These are phyloP conservation scores for Bacidia rubella DNA, from an alignment of 495 filamentous ascomycete species.

Conservation along the genomic window DNA sequence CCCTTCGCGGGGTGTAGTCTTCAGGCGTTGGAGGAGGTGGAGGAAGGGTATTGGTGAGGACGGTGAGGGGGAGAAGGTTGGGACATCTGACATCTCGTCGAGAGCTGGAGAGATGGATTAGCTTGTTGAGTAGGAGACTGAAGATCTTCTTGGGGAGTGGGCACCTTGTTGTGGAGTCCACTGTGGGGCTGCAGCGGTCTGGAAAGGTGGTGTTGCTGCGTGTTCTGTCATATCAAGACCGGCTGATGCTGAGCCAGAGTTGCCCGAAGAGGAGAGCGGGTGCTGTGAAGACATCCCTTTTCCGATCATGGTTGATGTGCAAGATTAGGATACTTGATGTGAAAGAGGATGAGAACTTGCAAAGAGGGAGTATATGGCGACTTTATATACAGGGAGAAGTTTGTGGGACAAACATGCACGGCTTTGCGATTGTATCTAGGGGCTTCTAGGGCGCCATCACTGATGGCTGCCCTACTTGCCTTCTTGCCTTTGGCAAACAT, in stretches of 20 bases:
- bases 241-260: background rate
- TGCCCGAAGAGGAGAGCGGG: background rate
- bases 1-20: conserved; percentile 90
- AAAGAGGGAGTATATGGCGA: background rate
- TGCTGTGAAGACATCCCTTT: background rate
- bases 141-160: too few species aligned
- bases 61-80: conserved; percentile 33
- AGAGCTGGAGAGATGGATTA: conserved; percentile 12
- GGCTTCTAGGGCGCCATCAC: background rate
- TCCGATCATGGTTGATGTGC: background rate
- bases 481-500: background rate
- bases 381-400: background rate
- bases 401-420: background rate
- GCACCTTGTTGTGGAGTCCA: background rate
- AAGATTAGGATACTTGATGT: background rate
- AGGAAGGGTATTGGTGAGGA: conserved; percentile 78
- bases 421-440: background rate
- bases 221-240: background rate
- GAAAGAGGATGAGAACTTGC: background rate
- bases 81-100: conserved; percentile 2
- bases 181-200: background rate
- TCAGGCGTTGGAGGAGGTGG: conserved; percentile 81
- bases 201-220: background rate
- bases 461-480: background rate
- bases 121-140: background rate